Evolutionary conservation across 1,284 basidiomycete genomes (phyloP).

Genomic region (Leccinum proliferum): DNA sequence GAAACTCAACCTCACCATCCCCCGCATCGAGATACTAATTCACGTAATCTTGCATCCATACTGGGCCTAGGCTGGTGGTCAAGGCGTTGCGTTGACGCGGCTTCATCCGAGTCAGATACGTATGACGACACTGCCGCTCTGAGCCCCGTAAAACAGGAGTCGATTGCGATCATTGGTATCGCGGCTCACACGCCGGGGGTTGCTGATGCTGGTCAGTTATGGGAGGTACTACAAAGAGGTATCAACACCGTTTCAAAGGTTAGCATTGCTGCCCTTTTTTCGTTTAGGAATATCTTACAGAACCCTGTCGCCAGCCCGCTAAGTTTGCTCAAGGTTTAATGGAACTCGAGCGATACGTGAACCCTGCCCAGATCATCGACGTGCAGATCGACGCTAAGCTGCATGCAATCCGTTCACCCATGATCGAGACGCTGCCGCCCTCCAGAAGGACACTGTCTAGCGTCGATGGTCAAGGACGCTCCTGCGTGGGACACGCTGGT

Average conservation of each 20-base stretch:
- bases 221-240: constrained; percentile 54
- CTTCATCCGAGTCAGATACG: constrained; percentile 14
- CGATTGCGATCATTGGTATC: constrained; percentile 70
- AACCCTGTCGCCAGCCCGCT: too few relatives aligned
- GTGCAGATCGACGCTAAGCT: too few relatives aligned
- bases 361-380: too few relatives aligned
- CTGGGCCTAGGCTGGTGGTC: too few relatives aligned
- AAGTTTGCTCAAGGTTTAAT: too few relatives aligned
- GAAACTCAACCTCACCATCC: too few relatives aligned
- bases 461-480: constrained; percentile 44
- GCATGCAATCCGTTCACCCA: too few relatives aligned
- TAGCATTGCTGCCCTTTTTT: constrained; percentile 7
- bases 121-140: neutral
- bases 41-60: too few relatives aligned
- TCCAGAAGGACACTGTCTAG: constrained; percentile 33
- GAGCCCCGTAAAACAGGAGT: constrained; percentile 34
- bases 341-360: too few relatives aligned
- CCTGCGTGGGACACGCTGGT: constrained; percentile 42
- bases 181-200: constrained; percentile 61
- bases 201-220: constrained; percentile 39
- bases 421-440: constrained; percentile 13
- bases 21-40: too few relatives aligned
- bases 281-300: neutral
- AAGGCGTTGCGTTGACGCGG: constrained; percentile 27
- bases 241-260: constrained; percentile 57